phyloP scores from a whole-genome alignment of 2,329 filamentous ascomycete species.

The Aurifilum marmelostoma region DNA sequence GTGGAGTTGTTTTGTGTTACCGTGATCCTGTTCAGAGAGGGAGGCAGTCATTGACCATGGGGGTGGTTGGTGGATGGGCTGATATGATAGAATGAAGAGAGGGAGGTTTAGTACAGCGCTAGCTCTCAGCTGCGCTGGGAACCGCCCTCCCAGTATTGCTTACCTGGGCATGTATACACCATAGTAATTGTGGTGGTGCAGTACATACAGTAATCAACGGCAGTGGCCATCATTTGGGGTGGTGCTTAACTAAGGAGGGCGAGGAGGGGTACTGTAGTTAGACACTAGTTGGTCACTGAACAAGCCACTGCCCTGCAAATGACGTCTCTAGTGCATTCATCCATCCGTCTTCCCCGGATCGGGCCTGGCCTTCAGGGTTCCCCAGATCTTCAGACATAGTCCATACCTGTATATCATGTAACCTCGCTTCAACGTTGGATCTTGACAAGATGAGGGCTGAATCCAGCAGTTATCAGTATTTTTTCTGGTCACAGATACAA shows the following conservation, averaged over 20 bases:
- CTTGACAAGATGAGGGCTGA: background rate
- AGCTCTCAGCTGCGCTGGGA: no score
- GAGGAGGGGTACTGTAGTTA: no score
- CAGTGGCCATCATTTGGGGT: no score
- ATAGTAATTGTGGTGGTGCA: no score
- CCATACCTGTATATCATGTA: no score
- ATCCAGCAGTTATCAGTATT: background rate
- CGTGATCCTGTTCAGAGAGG: background rate
- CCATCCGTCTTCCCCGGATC: slow-evolving; percentile 23
- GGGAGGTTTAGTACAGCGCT: background rate
- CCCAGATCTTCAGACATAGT: slow-evolving; percentile 9
- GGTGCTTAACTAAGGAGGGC: slow-evolving; percentile 27
- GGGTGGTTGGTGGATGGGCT: background rate
- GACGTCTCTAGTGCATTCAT: slow-evolving; percentile 10
- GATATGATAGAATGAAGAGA: background rate
- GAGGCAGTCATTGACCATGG: background rate
- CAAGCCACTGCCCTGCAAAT: slow-evolving; percentile 10
- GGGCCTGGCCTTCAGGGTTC: background rate
- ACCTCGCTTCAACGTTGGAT: background rate
- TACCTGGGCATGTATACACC: no score
- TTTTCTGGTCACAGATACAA: background rate
- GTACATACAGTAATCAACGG: no score
- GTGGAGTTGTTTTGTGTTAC: background rate
- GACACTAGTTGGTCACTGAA: background rate
- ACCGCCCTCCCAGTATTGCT: no score